These are phyloP conservation scores for Saccharomyces uvarum DNA, from an alignment of 1,139 yeast species.

Conservation along the genomic window DNA sequence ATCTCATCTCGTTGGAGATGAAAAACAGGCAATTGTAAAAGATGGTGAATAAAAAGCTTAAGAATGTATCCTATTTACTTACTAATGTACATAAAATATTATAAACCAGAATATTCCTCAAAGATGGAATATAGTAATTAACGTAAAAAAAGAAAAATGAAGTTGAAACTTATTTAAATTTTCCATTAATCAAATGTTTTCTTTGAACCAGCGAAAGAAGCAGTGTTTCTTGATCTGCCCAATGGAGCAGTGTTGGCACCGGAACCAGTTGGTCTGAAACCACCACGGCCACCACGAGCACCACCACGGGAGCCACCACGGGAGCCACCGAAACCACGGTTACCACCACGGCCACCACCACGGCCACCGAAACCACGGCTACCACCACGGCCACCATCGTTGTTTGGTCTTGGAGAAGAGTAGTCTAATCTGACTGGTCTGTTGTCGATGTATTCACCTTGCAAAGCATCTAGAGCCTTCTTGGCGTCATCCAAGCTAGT, in stretches of 20 bases:
- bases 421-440: constrained; percentile 92
- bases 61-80: neutral
- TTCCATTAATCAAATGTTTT: constrained; percentile 60
- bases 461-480: constrained; percentile 77
- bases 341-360: constrained; percentile 42
- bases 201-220: constrained; percentile 67
- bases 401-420: constrained; percentile 72
- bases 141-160: neutral
- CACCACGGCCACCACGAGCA: constrained; percentile 36
- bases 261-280: constrained; percentile 34
- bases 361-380: constrained; percentile 34
- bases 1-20: neutral
- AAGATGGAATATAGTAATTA: neutral
- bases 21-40: neutral
- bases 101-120: neutral
- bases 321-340: constrained; percentile 34
- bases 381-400: constrained; percentile 34
- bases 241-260: constrained; percentile 57
- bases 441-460: constrained; percentile 84
- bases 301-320: constrained; percentile 34
- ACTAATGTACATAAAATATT: neutral
- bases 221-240: constrained; percentile 34
- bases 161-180: neutral
- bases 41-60: neutral
- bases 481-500: constrained; percentile 82